phyloP scores from a whole-genome alignment of 495 filamentous ascomycete species.

The Podospora didyma region DNA sequence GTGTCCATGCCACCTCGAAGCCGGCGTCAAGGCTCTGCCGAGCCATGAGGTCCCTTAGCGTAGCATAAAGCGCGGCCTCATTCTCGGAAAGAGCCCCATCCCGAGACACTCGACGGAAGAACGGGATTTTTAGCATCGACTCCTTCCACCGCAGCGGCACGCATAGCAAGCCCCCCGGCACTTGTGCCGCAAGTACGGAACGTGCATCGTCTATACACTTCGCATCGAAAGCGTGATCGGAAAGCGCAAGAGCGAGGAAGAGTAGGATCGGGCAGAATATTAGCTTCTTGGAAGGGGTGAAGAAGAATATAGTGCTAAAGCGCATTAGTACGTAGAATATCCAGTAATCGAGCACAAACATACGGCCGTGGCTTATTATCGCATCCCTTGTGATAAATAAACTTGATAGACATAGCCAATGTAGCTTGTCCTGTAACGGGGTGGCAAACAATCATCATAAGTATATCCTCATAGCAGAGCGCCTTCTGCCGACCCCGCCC shows the following conservation, averaged over 20 bases:
- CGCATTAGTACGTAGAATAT: background rate
- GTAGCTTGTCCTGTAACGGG: slow-evolving; percentile 16
- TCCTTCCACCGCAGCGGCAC: slow-evolving; percentile 22
- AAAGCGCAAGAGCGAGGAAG: slow-evolving; percentile 15
- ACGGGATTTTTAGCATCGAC: slow-evolving; percentile 17
- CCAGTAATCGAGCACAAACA: slow-evolving; percentile 1
- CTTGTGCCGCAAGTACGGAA: slow-evolving; percentile 11
- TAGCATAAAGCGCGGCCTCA: slow-evolving; percentile 9
- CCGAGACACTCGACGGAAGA: slow-evolving; percentile 3
- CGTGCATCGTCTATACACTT: slow-evolving; percentile 11
- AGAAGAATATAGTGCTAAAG: slow-evolving; percentile 23
- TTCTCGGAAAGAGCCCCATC: background rate
- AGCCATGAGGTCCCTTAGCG: slow-evolving; percentile 5
- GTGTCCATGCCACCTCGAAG: slow-evolving; percentile 3
- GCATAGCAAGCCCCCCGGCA: slow-evolving; percentile 11
- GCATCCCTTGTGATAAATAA: slow-evolving; percentile 23
- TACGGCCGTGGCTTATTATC: slow-evolving; percentile 25
- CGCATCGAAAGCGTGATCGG: slow-evolving; percentile 20
- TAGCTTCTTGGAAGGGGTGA: slow-evolving; percentile 13
- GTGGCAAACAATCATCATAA: slow-evolving; percentile 19
- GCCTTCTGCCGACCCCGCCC: slow-evolving; percentile 14
- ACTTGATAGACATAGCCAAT: slow-evolving; percentile 21
- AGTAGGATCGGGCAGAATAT: slow-evolving; percentile 19
- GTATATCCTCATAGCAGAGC: slow-evolving; percentile 28
- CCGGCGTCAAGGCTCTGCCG: slow-evolving; percentile 5